These are phyloP conservation scores for Fusarium sp. DNA, from an alignment of 2,329 filamentous ascomycete species.

Conservation along the genomic window DNA sequence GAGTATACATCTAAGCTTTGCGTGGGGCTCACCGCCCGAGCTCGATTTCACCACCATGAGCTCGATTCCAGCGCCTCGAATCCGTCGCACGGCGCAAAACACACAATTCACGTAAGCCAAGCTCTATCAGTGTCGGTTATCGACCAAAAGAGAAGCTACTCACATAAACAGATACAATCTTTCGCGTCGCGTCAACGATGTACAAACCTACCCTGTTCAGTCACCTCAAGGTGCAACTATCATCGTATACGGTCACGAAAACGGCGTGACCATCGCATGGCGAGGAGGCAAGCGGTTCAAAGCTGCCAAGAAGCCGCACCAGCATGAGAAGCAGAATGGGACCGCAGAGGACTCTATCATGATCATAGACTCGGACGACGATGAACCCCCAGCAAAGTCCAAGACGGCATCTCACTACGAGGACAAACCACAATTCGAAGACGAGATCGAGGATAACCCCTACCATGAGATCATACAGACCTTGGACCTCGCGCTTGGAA, in stretches of 20 bases:
- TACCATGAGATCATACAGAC: slow-evolving; percentile 69
- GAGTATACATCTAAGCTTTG: neutral
- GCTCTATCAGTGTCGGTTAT: no score
- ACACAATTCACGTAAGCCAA: slow-evolving; percentile 59
- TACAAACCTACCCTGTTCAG: slow-evolving; percentile 69
- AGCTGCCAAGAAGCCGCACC: slow-evolving; percentile 50
- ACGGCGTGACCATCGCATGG: slow-evolving; percentile 71
- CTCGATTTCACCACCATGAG: slow-evolving; percentile 49
- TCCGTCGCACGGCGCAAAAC: slow-evolving; percentile 61
- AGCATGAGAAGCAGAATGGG: slow-evolving; percentile 64
- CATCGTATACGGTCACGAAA: slow-evolving; percentile 71
- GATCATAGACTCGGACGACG: slow-evolving; percentile 72
- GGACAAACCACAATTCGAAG: slow-evolving; percentile 70
- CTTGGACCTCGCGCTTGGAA: slow-evolving; percentile 69
- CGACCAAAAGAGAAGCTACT: neutral
- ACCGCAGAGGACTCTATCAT: slow-evolving; percentile 65
- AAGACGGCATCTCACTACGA: slow-evolving; percentile 52
- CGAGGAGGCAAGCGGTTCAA: slow-evolving; percentile 71
- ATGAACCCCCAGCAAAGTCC: slow-evolving; percentile 55
- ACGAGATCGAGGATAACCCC: slow-evolving; percentile 59
- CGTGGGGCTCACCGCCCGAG: slow-evolving; percentile 40
- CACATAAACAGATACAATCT: slow-evolving; percentile 65
- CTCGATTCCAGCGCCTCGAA: slow-evolving; percentile 51
- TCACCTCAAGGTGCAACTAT: slow-evolving; percentile 73
- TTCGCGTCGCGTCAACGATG: slow-evolving; percentile 66